phyloP scores from a whole-genome alignment of 2,329 filamentous ascomycete genomes.

The Cryphonectria naterciae region DNA sequence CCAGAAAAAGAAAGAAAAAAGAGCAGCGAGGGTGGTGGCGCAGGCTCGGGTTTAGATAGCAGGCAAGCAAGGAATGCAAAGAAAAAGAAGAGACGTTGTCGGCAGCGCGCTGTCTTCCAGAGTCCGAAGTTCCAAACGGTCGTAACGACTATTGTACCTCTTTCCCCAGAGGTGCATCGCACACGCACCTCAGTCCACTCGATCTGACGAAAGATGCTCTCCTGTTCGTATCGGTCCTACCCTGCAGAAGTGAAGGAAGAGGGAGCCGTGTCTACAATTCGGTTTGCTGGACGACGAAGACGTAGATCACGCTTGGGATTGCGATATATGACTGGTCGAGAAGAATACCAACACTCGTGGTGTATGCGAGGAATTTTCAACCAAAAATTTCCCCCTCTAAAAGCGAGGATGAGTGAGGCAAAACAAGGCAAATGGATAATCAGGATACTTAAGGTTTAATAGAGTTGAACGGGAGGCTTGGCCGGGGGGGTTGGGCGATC shows the following conservation, averaged over 20 bases:
- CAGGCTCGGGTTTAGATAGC: not conserved
- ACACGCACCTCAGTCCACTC: not conserved
- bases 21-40: not conserved
- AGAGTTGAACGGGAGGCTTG: not conserved
- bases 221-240: not conserved
- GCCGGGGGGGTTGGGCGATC: not conserved
- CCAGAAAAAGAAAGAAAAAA: not conserved
- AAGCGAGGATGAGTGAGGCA: not conserved
- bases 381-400: not conserved
- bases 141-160: not conserved
- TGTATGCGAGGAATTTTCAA: not conserved
- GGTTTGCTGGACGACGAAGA: not conserved
- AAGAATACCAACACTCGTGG: not conserved
- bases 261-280: not conserved
- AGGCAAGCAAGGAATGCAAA: not conserved
- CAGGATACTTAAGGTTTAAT: conserved; percentile 1
- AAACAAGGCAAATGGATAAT: not conserved
- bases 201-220: not conserved
- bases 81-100: not conserved
- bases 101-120: not conserved
- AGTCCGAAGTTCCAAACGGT: not conserved
- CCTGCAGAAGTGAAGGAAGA: not conserved
- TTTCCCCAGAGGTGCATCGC: not conserved
- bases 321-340: not conserved
- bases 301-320: not conserved